These are phyloP conservation scores for Hordeum marinum DNA, from an alignment of 176 grass and related monocot species.

Conservation along the genomic window DNA sequence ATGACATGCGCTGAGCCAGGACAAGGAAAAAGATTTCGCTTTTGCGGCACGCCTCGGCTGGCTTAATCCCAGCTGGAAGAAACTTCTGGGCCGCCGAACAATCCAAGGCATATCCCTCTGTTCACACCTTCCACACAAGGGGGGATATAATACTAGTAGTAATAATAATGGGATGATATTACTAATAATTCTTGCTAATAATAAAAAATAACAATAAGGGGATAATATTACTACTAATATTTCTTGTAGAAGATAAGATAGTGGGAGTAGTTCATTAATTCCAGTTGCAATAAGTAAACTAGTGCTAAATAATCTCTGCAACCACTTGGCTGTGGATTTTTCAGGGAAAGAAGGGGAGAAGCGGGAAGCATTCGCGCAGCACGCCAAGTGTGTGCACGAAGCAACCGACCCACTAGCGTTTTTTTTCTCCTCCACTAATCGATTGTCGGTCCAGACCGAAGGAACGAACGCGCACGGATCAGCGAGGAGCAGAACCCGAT, in stretches of 20 bases:
- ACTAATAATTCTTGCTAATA: too few species aligned
- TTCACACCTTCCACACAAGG: slow-evolving; percentile 31
- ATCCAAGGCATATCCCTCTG: slow-evolving; percentile 30
- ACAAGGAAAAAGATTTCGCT: background rate
- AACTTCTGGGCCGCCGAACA: slow-evolving; percentile 26
- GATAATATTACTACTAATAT: background rate
- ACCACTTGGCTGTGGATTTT: background rate
- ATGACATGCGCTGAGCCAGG: background rate
- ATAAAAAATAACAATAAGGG: background rate
- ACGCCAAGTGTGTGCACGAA: slow-evolving; percentile 8
- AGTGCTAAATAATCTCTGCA: background rate
- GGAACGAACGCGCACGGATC: background rate
- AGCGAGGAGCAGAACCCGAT: background rate
- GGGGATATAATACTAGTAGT: background rate
- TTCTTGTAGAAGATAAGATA: background rate
- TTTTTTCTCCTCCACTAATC: background rate
- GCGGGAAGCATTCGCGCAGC: slow-evolving; percentile 2
- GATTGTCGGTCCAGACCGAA: background rate
- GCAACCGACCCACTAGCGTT: background rate
- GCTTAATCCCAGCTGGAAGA: background rate
- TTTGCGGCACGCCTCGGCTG: background rate
- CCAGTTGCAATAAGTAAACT: slow-evolving; percentile 19
- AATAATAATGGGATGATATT: too few species aligned
- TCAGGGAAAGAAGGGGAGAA: background rate
- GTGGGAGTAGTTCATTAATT: slow-evolving; percentile 21